phyloP scores from a whole-genome alignment of 2,329 filamentous ascomycete species.

The Chrysosporium keratinophilum region DNA sequence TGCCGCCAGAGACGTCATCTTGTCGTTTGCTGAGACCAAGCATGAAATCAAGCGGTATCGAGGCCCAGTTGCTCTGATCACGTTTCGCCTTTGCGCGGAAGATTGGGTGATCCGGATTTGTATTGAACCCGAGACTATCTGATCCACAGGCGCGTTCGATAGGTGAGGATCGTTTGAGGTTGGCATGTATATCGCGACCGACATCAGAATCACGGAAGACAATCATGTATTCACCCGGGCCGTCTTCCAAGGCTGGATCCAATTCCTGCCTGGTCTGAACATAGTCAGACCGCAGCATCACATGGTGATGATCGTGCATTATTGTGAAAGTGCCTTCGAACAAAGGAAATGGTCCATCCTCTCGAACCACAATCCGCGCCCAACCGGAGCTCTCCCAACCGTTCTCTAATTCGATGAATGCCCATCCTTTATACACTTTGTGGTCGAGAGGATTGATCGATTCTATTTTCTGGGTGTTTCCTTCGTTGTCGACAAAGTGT shows the following conservation, averaged over 20 bases:
- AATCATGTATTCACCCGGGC: conserved; percentile 67
- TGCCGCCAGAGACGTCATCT: conserved; percentile 46
- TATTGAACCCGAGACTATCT: conserved; percentile 71
- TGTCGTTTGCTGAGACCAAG: conserved; percentile 57
- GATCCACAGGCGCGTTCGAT: conserved; percentile 53
- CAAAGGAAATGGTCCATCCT: conserved; percentile 65
- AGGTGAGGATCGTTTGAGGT: conserved; percentile 52
- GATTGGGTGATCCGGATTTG: conserved; percentile 58
- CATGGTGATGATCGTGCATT: conserved; percentile 71
- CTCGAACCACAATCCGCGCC: conserved; percentile 68
- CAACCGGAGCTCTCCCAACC: conserved; percentile 76
- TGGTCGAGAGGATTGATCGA: conserved; percentile 61
- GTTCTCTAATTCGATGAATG: conserved; percentile 56
- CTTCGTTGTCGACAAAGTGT: conserved; percentile 61
- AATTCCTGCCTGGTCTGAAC: conserved; percentile 57
- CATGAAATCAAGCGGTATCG: conserved; percentile 53
- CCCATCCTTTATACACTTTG: conserved; percentile 71
- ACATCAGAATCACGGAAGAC: conserved; percentile 90
- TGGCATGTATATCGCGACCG: conserved; percentile 35
- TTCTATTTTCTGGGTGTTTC: conserved; percentile 56
- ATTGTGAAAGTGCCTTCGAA: conserved; percentile 87
- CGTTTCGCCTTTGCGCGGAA: conserved; percentile 34
- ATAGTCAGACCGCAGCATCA: conserved; percentile 68
- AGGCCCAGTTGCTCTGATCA: conserved; percentile 37
- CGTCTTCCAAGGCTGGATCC: conserved; percentile 55